phyloP scores from a whole-genome alignment of 805 yeast genomes.

The Lipomyces spencermartinsiae region DNA sequence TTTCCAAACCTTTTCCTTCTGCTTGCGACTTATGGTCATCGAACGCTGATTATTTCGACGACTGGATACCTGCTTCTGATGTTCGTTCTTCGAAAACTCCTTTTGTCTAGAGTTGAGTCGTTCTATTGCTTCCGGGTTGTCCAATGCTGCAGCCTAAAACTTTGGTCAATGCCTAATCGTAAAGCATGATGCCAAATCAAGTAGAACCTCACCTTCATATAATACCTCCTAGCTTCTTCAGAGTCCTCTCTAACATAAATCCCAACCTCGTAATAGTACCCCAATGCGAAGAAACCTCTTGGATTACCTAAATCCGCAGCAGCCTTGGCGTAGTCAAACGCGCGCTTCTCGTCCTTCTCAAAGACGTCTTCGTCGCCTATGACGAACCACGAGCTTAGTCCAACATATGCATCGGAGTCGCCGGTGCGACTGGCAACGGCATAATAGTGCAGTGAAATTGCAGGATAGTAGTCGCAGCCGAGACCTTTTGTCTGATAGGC shows the following conservation, averaged over 20 bases:
- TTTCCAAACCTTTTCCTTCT: background rate
- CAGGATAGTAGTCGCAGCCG: slow-evolving; percentile 35
- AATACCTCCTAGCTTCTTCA: slow-evolving; percentile 14
- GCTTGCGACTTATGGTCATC: slow-evolving; percentile 9
- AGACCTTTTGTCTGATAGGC: slow-evolving; percentile 35
- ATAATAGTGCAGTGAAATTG: slow-evolving; percentile 38
- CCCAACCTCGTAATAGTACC: slow-evolving; percentile 71
- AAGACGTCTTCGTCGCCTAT: slow-evolving; percentile 68
- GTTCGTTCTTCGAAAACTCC: slow-evolving; percentile 13
- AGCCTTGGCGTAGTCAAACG: slow-evolving; percentile 67
- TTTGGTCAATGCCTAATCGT: background rate
- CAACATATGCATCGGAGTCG: slow-evolving; percentile 46
- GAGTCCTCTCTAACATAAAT: slow-evolving; percentile 12
- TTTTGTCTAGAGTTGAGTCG: slow-evolving; percentile 4
- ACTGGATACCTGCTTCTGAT: slow-evolving; percentile 3
- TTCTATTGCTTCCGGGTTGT: slow-evolving; percentile 15
- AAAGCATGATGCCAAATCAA: background rate
- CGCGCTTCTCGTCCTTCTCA: slow-evolving; percentile 64
- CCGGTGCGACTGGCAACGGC: slow-evolving; percentile 42
- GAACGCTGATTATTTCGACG: slow-evolving; percentile 13
- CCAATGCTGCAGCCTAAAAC: slow-evolving; percentile 11
- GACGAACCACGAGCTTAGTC: slow-evolving; percentile 63
- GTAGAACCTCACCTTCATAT: slow-evolving; percentile 7
- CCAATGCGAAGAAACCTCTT: slow-evolving; percentile 73
- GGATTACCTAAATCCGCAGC: slow-evolving; percentile 67